Evolutionary conservation across 1,284 basidiomycete species (phyloP).

Genomic region (Singerocomus inundabilis): DNA sequence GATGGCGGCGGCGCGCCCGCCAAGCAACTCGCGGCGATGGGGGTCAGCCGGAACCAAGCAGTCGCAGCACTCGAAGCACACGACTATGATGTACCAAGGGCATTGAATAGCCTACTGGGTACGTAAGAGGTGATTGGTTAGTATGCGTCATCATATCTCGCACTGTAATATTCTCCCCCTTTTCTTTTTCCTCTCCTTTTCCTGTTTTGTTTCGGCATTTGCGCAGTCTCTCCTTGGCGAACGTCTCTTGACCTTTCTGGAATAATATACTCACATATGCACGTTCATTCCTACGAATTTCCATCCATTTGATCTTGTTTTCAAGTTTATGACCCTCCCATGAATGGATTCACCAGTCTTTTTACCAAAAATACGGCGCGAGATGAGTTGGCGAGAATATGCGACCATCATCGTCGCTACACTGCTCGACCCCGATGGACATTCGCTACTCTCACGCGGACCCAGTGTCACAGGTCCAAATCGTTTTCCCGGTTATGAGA

Average conservation of each 20-base stretch:
- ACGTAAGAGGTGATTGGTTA: constrained; percentile 8
- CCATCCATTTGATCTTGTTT: constrained; percentile 3
- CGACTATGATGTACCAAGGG: constrained; percentile 71
- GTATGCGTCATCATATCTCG: constrained; percentile 17
- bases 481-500: constrained; percentile 17
- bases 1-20: too few species aligned
- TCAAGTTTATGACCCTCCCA: background rate
- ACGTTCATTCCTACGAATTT: constrained; percentile 26
- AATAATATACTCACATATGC: constrained; percentile 27
- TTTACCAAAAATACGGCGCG: constrained; percentile 4
- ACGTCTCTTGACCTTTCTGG: constrained; percentile 19
- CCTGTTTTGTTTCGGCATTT: background rate
- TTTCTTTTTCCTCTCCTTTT: background rate
- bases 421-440: background rate
- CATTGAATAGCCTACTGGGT: constrained; percentile 68
- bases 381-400: background rate
- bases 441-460: constrained; percentile 12
- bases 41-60: constrained; percentile 77
- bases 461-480: background rate
- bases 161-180: constrained; percentile 13
- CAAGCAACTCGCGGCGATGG: constrained; percentile 78
- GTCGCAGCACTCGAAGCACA: constrained; percentile 73
- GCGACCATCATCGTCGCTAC: too few species aligned
- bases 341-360: constrained; percentile 20
- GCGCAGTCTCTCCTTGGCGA: constrained; percentile 13